Evolutionary conservation across 2,329 filamentous ascomycete genomes (phyloP).

Genomic region (Arthrobotrys iridis): DNA sequence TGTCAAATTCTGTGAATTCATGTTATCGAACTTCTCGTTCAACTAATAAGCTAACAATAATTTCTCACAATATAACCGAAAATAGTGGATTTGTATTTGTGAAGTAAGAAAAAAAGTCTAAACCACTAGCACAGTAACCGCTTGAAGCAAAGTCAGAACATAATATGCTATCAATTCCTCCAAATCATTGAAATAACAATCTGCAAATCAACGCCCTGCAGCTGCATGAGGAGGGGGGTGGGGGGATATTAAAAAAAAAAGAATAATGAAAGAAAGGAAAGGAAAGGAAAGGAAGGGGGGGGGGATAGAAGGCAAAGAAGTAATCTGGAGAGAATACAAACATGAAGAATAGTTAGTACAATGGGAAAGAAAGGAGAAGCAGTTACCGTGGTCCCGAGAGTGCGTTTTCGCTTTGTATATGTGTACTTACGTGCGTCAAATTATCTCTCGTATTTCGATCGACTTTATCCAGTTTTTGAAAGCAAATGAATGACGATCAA

Average conservation of each 20-base stretch:
- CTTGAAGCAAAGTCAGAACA: background rate
- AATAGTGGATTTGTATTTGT: no score
- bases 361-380: background rate
- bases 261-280: background rate
- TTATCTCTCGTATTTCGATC: no score
- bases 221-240: no score
- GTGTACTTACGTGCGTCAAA: no score
- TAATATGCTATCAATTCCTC: background rate
- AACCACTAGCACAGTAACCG: background rate
- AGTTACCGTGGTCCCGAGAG: no score
- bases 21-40: no score
- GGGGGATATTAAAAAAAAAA: background rate
- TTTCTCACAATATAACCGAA: no score
- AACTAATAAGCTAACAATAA: no score
- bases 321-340: background rate
- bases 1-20: no score
- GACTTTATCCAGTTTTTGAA: no score
- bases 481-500: background rate
- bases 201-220: background rate
- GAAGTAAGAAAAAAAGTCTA: no score
- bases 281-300: background rate
- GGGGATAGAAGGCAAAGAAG: background rate
- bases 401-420: no score
- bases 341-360: background rate
- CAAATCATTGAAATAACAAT: slow-evolving; percentile 1